These are phyloP conservation scores for Hymenoscyphus linearis DNA, from an alignment of 2,329 filamentous ascomycete genomes.

Conservation along the genomic window DNA sequence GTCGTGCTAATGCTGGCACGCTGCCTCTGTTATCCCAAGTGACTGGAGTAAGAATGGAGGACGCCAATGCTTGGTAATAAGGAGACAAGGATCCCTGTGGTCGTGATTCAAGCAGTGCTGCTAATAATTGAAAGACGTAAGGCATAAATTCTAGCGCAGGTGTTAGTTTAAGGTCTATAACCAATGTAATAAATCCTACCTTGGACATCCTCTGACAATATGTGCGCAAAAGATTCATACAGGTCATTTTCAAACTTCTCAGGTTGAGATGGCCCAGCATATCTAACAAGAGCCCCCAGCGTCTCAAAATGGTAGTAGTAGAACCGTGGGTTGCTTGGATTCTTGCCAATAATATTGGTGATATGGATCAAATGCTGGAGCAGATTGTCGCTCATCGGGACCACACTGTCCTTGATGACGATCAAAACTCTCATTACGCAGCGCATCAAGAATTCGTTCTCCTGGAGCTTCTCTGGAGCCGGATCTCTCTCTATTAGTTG, in stretches of 20 bases:
- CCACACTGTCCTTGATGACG: slow-evolving; percentile 79
- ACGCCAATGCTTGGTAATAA: slow-evolving; percentile 74
- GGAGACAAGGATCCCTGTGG: slow-evolving; percentile 71
- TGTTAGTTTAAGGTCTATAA: not conserved
- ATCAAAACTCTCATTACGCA: slow-evolving; percentile 97
- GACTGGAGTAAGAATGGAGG: slow-evolving; percentile 70
- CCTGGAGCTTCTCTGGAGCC: slow-evolving; percentile 87
- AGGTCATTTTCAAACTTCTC: slow-evolving; percentile 73
- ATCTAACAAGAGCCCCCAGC: slow-evolving; percentile 79
- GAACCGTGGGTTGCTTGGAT: slow-evolving; percentile 95
- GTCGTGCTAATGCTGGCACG: slow-evolving; percentile 80
- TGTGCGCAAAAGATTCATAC: slow-evolving; percentile 75
- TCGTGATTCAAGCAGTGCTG: slow-evolving; percentile 82
- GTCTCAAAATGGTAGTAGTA: slow-evolving; percentile 99
- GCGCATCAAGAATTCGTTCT: slow-evolving; percentile 98
- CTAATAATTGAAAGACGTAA: slow-evolving; percentile 93
- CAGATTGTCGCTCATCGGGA: slow-evolving; percentile 70
- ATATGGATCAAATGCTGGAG: slow-evolving; percentile 81
- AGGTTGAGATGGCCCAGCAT: slow-evolving; percentile 62
- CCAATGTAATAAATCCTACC: slow-evolving; percentile 41
- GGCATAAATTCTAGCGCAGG: slow-evolving; percentile 75
- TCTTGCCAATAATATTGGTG: slow-evolving; percentile 84
- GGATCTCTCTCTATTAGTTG: slow-evolving; percentile 80
- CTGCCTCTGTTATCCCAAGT: slow-evolving; percentile 93
- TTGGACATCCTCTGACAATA: slow-evolving; percentile 77